Conservation (phyloP, 345 rosid genomes). For the Gossypium bickii region DNA sequence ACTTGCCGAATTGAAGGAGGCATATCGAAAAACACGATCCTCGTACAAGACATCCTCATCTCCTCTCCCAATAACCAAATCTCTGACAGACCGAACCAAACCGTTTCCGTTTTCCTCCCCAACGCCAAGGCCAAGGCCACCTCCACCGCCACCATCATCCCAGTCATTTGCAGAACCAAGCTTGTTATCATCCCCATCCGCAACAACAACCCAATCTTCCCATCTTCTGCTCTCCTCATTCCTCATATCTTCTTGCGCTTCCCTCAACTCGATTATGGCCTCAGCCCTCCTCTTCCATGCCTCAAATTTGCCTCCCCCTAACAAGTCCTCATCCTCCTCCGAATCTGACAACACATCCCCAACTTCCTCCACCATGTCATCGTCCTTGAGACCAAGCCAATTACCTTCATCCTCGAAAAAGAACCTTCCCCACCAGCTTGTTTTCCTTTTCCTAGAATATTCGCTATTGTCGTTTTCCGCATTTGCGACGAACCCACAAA, state of each 20-base stretch:
- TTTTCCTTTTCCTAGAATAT: constrained; percentile 32
- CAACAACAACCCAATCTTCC: constrained; percentile 90
- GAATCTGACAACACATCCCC: constrained; percentile 29
- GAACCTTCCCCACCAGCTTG: constrained; percentile 81
- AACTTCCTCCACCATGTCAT: constrained; percentile 45
- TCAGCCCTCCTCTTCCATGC: constrained; percentile 93
- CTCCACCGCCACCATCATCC: constrained; percentile 31
- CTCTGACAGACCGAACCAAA: constrained; percentile 58
- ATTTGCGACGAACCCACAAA: constrained; percentile 42
- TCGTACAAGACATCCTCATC: constrained; percentile 84
- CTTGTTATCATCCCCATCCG: constrained; percentile 27
- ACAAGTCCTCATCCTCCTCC: constrained; percentile 43
- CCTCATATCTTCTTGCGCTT: constrained; percentile 65
- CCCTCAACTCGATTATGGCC: constrained; percentile 86
- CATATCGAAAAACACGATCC: constrained; percentile 83
- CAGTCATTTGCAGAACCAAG: constrained; percentile 23
- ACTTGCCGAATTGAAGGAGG: constrained; percentile 75
- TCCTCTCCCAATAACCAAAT: constrained; percentile 69
- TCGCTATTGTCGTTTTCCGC: constrained; percentile 33
- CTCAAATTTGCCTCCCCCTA: constrained; percentile 66
- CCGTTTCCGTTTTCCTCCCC: constrained; percentile 48
- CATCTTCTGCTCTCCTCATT: constrained; percentile 72
- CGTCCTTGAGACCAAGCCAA: constrained; percentile 78
- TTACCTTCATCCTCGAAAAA: constrained; percentile 79
- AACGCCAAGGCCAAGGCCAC: constrained; percentile 23